Percentiles rank a stretch among this genome's conserved stretches.
Conservation (phyloP, 495 filamentous ascomycete genomes). For the Aspergillus wentii region DNA sequence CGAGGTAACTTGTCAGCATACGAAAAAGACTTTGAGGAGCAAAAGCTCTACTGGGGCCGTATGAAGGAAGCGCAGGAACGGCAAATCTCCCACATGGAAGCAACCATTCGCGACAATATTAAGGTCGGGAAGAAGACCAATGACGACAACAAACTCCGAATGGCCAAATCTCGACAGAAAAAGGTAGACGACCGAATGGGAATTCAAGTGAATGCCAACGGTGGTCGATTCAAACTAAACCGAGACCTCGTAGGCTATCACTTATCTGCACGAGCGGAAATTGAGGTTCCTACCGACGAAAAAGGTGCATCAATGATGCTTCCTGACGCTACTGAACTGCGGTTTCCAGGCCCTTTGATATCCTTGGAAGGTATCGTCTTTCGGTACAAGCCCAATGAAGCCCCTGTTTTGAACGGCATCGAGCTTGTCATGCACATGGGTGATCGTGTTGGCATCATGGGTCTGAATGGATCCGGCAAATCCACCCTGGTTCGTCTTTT, state of each 20-base stretch:
- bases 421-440: slow-evolving; percentile 61
- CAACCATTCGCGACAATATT: slow-evolving; percentile 65
- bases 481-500: slow-evolving; percentile 63
- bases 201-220: slow-evolving; percentile 62
- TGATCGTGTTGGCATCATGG: slow-evolving; percentile 67
- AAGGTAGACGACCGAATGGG: slow-evolving; percentile 77
- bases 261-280: slow-evolving; percentile 49
- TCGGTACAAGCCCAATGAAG: slow-evolving; percentile 41
- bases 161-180: slow-evolving; percentile 74
- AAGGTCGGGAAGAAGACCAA: slow-evolving; percentile 64
- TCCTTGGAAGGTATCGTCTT: slow-evolving; percentile 63
- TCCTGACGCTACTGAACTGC: slow-evolving; percentile 57
- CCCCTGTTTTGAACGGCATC: slow-evolving; percentile 49
- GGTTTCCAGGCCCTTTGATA: slow-evolving; percentile 68
- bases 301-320: slow-evolving; percentile 50
- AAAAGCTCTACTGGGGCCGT: slow-evolving; percentile 57
- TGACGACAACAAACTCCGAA: slow-evolving; percentile 73
- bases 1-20: slow-evolving; percentile 66
- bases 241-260: slow-evolving; percentile 63
- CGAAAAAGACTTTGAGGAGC: slow-evolving; percentile 59
- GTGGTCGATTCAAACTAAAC: slow-evolving; percentile 73
- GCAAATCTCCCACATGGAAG: slow-evolving; percentile 71
- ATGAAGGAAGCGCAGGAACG: slow-evolving; percentile 77
- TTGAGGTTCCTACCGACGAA: slow-evolving; percentile 67
- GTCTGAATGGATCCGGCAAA: slow-evolving; percentile 71